Evolutionary conservation across 345 rosid genomes (phyloP).

Genomic region (Eucalyptus marginata): DNA sequence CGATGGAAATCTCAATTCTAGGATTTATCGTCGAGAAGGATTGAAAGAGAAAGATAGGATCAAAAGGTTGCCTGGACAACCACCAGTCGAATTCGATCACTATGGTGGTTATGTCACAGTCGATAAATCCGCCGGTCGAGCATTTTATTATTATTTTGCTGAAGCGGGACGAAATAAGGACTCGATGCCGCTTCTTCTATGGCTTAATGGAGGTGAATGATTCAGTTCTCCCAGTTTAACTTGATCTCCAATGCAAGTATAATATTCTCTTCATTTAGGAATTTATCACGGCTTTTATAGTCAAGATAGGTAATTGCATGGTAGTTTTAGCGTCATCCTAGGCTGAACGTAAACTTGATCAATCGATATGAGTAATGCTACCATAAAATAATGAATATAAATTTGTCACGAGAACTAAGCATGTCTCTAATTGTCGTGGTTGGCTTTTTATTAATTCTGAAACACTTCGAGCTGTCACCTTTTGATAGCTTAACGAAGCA

Average conservation of each 20-base stretch:
- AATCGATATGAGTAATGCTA: neutral
- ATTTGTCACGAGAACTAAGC: neutral
- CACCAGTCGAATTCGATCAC: neutral
- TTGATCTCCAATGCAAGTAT: neutral
- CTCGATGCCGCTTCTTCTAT: constrained; percentile 1
- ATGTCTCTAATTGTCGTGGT: neutral
- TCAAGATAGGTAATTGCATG: neutral
- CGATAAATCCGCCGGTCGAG: neutral
- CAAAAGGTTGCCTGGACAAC: neutral
- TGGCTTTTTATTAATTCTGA: neutral
- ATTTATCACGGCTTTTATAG: neutral
- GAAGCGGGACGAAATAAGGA: neutral
- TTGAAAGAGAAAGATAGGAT: constrained; percentile 34
- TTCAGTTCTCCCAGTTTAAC: neutral
- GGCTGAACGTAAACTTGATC: neutral
- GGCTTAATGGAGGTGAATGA: constrained; percentile 4
- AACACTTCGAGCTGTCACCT: neutral
- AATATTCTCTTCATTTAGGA: neutral
- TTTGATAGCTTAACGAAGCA: neutral
- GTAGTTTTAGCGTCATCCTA: neutral
- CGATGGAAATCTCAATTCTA: neutral
- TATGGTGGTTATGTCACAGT: constrained; percentile 3
- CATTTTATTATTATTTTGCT: neutral
- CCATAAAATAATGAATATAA: neutral
- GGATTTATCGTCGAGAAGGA: constrained; percentile 9